Evolutionary conservation across 2,329 filamentous ascomycete genomes (phyloP).

Genomic region (Alternaria sp.): DNA sequence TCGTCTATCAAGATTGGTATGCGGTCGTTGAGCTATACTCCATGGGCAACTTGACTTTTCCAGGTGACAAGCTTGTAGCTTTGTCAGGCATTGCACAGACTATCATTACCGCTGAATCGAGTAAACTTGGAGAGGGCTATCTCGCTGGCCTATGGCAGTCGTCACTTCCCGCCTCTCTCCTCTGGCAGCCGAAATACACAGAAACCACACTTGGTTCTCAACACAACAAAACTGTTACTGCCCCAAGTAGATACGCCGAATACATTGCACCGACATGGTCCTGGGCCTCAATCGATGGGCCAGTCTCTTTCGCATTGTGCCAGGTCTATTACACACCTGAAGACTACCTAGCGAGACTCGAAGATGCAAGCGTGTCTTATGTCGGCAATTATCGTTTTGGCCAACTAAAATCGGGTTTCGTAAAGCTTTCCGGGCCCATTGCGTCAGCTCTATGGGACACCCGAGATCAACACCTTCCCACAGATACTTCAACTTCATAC

Average conservation of each 20-base stretch:
- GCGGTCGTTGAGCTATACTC: constrained; percentile 14
- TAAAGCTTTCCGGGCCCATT: not conserved
- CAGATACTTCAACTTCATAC: not conserved
- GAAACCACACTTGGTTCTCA: not conserved
- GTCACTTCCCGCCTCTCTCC: constrained; percentile 11
- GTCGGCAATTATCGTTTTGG: not conserved
- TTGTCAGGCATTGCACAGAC: constrained; percentile 18
- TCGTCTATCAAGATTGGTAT: constrained; percentile 12
- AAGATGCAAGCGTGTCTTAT: not conserved
- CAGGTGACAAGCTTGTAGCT: constrained; percentile 15
- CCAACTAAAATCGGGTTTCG: not conserved
- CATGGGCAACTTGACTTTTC: not conserved
- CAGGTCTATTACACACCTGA: constrained; percentile 7
- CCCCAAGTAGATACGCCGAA: not conserved
- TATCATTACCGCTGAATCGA: not conserved
- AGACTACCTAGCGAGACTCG: constrained; percentile 6
- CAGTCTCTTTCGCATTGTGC: constrained; percentile 12
- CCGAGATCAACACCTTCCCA: not conserved
- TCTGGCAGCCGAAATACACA: constrained; percentile 4
- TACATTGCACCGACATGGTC: constrained; percentile 27
- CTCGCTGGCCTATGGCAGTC: constrained; percentile 23
- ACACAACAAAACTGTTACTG: not conserved
- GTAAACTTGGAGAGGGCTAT: constrained; percentile 7
- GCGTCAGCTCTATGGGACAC: not conserved
- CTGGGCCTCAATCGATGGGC: constrained; percentile 24